Conservation (phyloP, 2,329 filamentous ascomycete species). For the Ophiocordyceps camponoti-floridani region DNA sequence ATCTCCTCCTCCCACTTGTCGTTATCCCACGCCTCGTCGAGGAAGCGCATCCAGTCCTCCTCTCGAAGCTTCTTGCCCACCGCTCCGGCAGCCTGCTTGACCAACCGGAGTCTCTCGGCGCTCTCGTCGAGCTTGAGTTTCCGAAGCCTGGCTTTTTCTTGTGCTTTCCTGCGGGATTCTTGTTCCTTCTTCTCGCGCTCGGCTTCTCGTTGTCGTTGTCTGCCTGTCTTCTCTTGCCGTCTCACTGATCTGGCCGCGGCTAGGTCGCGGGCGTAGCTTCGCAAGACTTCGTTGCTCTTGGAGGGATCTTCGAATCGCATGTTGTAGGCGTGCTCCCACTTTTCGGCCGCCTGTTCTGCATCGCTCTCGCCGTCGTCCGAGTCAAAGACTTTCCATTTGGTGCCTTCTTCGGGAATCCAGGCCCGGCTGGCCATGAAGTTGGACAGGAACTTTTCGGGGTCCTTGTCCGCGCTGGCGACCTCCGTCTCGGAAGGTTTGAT, state of each 20-base stretch:
- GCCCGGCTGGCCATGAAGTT: constrained; percentile 89
- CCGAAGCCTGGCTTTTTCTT: constrained; percentile 67
- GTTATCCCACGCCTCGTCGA: constrained; percentile 81
- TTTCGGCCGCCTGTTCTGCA: constrained; percentile 52
- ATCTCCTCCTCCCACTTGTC: constrained; percentile 84
- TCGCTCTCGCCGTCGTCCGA: constrained; percentile 76
- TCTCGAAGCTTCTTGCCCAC: constrained; percentile 47
- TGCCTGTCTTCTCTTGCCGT: constrained; percentile 59
- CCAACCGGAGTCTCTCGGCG: constrained; percentile 69
- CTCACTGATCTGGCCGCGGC: constrained; percentile 69
- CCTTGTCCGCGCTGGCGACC: constrained; percentile 60
- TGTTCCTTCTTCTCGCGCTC: constrained; percentile 64
- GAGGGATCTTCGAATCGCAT: constrained; percentile 84
- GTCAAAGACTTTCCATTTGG: constrained; percentile 66
- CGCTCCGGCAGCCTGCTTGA: constrained; percentile 76
- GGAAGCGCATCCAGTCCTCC: constrained; percentile 67
- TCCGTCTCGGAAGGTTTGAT: constrained; percentile 40
- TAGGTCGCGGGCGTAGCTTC: constrained; percentile 77
- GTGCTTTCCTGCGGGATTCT: constrained; percentile 56
- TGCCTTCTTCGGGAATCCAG: constrained; percentile 56
- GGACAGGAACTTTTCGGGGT: constrained; percentile 83
- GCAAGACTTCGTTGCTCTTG: constrained; percentile 72
- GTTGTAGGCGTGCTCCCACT: constrained; percentile 88
- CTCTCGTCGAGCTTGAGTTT: constrained; percentile 85
- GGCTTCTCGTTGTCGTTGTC: constrained; percentile 62